These are phyloP conservation scores for Rubia balearica DNA, from an alignment of 305 asterid species.

Conservation along the genomic window DNA sequence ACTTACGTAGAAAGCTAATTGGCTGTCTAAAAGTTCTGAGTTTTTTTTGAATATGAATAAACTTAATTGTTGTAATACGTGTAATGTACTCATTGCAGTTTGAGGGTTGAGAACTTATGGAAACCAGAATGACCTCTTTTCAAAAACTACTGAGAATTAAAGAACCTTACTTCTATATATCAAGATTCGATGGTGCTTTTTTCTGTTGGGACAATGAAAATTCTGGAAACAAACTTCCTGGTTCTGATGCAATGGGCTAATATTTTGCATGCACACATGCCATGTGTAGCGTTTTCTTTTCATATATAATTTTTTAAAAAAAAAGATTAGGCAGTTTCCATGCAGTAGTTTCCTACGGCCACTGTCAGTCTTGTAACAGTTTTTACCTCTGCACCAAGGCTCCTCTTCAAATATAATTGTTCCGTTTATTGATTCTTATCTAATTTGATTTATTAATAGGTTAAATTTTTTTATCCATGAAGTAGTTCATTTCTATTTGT, in stretches of 20 bases:
- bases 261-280: neutral
- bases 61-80: neutral
- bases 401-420: neutral
- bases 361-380: no score
- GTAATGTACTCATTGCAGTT: constrained; percentile 41
- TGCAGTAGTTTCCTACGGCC: no score
- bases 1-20: neutral
- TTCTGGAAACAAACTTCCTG: neutral
- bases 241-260: neutral
- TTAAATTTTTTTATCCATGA: neutral
- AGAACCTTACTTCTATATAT: neutral
- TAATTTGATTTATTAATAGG: neutral
- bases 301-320: neutral
- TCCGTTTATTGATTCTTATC: neutral
- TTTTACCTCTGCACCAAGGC: no score
- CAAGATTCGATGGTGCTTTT: neutral
- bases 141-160: constrained; percentile 37
- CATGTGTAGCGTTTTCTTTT: neutral
- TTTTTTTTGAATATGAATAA: neutral
- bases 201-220: neutral
- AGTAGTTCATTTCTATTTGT: neutral
- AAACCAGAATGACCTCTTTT: constrained; percentile 66
- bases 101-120: constrained; percentile 65
- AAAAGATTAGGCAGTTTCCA: neutral
- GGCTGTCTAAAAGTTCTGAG: neutral